These are phyloP conservation scores for Agaricus sinodeliciosus DNA, from an alignment of 768 basidiomycete species.

Conservation along the genomic window DNA sequence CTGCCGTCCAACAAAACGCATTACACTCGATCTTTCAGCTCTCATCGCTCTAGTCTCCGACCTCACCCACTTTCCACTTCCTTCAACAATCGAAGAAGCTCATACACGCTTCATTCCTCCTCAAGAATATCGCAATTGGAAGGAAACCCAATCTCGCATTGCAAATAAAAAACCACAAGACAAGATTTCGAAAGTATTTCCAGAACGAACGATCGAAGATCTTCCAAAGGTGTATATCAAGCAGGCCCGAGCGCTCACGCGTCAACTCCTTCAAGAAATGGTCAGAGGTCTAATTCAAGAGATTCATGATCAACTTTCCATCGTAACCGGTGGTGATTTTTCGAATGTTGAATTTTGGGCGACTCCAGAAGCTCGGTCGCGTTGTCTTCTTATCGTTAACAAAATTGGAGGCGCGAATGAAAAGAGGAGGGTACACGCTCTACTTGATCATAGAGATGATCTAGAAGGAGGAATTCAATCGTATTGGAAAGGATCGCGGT, in stretches of 20 bases:
- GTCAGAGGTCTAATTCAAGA: conserved; percentile 53
- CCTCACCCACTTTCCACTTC: conserved; percentile 68
- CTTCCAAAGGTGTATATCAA: conserved; percentile 35
- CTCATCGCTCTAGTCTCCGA: conserved; percentile 83
- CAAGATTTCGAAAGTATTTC: conserved; percentile 7
- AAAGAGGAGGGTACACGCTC: conserved; percentile 51
- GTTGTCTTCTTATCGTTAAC: conserved; percentile 68
- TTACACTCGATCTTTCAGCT: conserved; percentile 82
- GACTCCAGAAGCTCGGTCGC: conserved; percentile 65
- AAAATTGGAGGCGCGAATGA: conserved; percentile 77
- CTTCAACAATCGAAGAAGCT: conserved; percentile 48
- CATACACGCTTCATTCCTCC: conserved; percentile 58
- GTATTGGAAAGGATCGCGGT: conserved; percentile 65
- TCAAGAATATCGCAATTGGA: conserved; percentile 55
- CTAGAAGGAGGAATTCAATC: conserved; percentile 1
- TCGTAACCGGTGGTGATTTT: conserved; percentile 4
- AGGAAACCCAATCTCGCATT: conserved; percentile 25
- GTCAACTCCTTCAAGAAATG: conserved; percentile 76
- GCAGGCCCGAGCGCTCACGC: conserved; percentile 63
- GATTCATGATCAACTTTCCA: conserved; percentile 41
- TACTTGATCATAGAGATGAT: conserved; percentile 36
- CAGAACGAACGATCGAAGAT: conserved; percentile 24
- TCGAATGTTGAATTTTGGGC: conserved; percentile 65
- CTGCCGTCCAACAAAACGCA: conserved; percentile 41
- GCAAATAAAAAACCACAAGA: conserved; percentile 7